A percentile compares a stretch with the other conserved stretches of the same genome.
phyloP scores from a whole-genome alignment of 2,329 filamentous ascomycete genomes.

The Trichoderma polysporum region DNA sequence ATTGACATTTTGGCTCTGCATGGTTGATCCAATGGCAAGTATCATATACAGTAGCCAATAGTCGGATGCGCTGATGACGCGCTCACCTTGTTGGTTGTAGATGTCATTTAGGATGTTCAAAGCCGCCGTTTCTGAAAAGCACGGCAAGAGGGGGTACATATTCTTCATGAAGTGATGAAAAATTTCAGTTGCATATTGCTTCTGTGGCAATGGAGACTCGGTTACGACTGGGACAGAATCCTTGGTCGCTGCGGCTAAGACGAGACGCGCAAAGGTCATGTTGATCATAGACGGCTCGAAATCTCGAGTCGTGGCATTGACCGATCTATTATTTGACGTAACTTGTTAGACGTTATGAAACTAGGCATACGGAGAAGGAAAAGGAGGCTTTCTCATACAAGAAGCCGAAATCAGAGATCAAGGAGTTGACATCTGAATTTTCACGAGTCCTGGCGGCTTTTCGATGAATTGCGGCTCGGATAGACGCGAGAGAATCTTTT shows the following conservation, averaged over 20 bases:
- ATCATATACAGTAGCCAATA: conserved; percentile 89
- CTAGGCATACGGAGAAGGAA: background rate
- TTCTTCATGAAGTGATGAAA: conserved; percentile 84
- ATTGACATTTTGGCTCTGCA: conserved; percentile 68
- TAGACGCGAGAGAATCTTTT: conserved; percentile 62
- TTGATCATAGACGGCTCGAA: conserved; percentile 85
- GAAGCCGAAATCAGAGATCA: conserved; percentile 92
- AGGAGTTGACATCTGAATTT: conserved; percentile 82
- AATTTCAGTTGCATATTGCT: conserved; percentile 65
- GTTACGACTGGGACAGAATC: conserved; percentile 65
- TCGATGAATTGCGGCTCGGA: conserved; percentile 62
- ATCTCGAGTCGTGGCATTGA: conserved; percentile 91
- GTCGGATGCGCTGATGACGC: conserved; percentile 66
- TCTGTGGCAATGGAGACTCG: conserved; percentile 65
- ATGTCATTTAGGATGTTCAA: conserved; percentile 78
- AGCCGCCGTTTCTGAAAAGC: conserved; percentile 77
- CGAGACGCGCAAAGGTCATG: conserved; percentile 88
- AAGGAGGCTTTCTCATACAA: conserved; percentile 54
- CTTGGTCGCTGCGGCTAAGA: conserved; percentile 78
- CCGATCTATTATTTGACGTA: conserved; percentile 57
- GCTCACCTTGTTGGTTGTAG: conserved; percentile 64
- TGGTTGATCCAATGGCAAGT: conserved; percentile 75
- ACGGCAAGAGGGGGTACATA: conserved; percentile 75
- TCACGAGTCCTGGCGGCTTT: conserved; percentile 67
- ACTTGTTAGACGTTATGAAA: background rate